Evolutionary conservation across 805 yeast species (phyloP), one percentile per base, ranked within the genome.

Genomic region (Schizosaccharomyces osmophilus): DNA sequence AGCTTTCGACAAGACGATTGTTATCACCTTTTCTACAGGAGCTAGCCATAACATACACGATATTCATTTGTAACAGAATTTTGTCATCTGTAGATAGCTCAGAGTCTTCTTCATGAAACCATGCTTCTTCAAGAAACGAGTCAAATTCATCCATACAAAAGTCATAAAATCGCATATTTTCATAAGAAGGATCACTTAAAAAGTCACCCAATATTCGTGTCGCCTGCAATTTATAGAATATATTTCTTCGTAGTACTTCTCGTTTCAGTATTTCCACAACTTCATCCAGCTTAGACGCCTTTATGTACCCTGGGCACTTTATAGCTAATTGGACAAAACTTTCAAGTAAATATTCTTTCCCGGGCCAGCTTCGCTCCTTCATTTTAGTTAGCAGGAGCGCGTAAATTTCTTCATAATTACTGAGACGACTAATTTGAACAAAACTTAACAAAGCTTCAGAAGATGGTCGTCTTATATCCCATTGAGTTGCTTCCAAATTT

Each of bases 281-380:
- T 24, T 51, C 57, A 17, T 51, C 51, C 51, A 45, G 22, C 26
- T 51, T 51, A 9, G 22, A 11, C 11, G 31, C 2, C 6, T 9
- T 11, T 17, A 51, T 24, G n/a, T 11, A 51, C 5, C 5, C 57
- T 9, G 57, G 57, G 26, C n/a, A 22, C 36, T 22, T 29, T 17
- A 24, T 51, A 11, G 32, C 31, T n/a, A 51, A 51, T 15, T 24
- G n/a, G 6, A 51, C 57, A 61, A 89, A 72, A 0, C 95, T 85
- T 45, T 80, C 81, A 22, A 87, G 73, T 0, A 93, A 77, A 36
- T 75, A 70, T 66, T 88, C 96, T 67, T 90, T 90, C 5, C 97
- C 97, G 17, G 77, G 76, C 93, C 95, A 90, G 9, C 90, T 79
- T 63, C 94, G 79, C 0, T 96, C 96, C 62, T 77, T 74, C 62